Evolutionary conservation across 1,139 yeast genomes (phyloP), one percentile per base, ranked within the genome.

Genomic region (Schwanniomyces etchellsii): DNA sequence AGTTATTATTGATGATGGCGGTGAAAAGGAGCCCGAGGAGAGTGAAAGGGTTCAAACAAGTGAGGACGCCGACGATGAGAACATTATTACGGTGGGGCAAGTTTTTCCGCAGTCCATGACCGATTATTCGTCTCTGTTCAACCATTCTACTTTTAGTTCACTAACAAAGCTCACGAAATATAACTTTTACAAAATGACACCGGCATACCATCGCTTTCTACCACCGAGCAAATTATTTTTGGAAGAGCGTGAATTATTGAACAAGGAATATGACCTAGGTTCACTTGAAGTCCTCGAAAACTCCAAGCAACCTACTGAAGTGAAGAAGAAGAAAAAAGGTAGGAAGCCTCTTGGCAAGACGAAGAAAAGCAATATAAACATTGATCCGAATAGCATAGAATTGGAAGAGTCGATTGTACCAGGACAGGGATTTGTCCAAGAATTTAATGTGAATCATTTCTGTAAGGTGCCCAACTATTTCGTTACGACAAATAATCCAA

Each of bases 381-480:
- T 60, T 14, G 73, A 67, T 41, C 69, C 70, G 3, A 65, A 67
- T 40, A 40, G 50, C 12, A 37, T 63, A 12, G 72, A 67, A 36
- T 57, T 66, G 36, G 40, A 54, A 4, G 72, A 67, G 30, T 57
- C 63, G 4, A 55, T 64, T 2, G 50, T 66, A 7, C 72, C 72
- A 2, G 74, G 74, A 2, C 70, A 65, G 43, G 74, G 74, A 1
- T 61, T 45, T 29, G 59, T 67, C 26, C 71, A 62, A 26, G 73
- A 65, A 38, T 67, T 67, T 39, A 64, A 56, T 35, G 56, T 67
- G 7, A 57, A 51, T 34, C 64, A 61, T 38, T 39, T 66, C 15
- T 64, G 72, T 44, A 64, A 60, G 37, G 67, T 65, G 7, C 71
- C 72, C 2, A 63, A 60, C 37, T 67, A 67, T 37, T 67, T 60